Base-by-base conservation (phyloP, 1,284 basidiomycete species). In the Apiotrichum veenhuisii region DNA sequence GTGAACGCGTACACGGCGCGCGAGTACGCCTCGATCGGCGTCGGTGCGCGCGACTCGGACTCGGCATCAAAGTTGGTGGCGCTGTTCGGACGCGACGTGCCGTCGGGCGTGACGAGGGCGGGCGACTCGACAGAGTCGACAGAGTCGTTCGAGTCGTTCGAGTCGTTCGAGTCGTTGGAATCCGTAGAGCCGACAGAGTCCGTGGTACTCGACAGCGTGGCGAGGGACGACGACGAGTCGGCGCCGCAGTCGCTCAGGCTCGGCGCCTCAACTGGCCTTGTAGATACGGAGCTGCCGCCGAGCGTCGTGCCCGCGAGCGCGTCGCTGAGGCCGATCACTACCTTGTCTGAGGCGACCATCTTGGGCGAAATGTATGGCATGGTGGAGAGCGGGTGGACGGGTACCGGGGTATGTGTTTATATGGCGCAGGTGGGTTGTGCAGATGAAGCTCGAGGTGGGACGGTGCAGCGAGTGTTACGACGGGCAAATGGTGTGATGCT, bases 1-100 rank as follows among this genome's bases (percentile, higher is more conserved):
- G 52, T 54, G 45, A 47, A 54, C n/a, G 37, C 52, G 22, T 47
- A 54, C 20, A 54, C 36, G 7, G 44, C 25, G 34, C 30, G 44
- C 15, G 52, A 54, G 30, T 54, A 54, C 25, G 17, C 14, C 27
- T 36, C 26, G 9, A 54, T 23, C 46, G n/a, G 20, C 33, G 46
- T 23, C 7, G 22, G 15, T 4, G 3, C 15, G 8, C 25, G 17
- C 17, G 9, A 26, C 17, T 17, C 15, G 26, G 23, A 15, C 9
- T 12, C n/a, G 41, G n/a, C 41, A 15, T 43, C 42, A 26, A n/a
- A n/a, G n/a, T n/a, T n/a, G n/a, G n/a, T n/a, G n/a, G n/a, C n/a
- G n/a, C n/a, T n/a, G n/a, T n/a, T n/a, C n/a, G n/a, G n/a, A n/a
- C n/a, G n/a, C n/a, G n/a, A n/a, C n/a, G n/a, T n/a, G n/a, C n/a